Conservation (phyloP, 228 moss, liverwort and hornwort genomes). For the Sphagnum magellanicum region DNA sequence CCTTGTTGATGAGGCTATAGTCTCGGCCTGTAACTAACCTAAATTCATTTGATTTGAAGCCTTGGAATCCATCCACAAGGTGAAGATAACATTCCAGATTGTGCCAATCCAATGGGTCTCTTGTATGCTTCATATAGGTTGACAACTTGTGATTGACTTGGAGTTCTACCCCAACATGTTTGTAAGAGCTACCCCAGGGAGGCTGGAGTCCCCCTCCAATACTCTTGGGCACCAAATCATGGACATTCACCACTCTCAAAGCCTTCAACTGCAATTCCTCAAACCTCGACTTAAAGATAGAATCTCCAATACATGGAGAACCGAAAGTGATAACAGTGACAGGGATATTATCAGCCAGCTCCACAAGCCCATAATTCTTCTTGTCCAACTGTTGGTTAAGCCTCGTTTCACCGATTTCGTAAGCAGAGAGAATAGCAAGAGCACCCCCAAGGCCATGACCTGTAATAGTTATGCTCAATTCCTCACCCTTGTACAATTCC, state of each 20-base stretch:
- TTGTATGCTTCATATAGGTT: slow-evolving; percentile 19
- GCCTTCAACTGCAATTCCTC: slow-evolving; percentile 27
- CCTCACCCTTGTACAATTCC: slow-evolving; percentile 38
- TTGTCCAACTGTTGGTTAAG: slow-evolving; percentile 16
- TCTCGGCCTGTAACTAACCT: slow-evolving; percentile 24
- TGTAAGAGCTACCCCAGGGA: slow-evolving; percentile 38
- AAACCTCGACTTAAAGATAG: slow-evolving; percentile 30
- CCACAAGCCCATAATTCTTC: not conserved
- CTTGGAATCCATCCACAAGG: slow-evolving; percentile 30
- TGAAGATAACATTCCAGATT: slow-evolving; percentile 42
- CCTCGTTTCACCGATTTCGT: slow-evolving; percentile 33
- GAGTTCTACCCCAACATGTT: slow-evolving; percentile 39
- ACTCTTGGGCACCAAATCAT: slow-evolving; percentile 32
- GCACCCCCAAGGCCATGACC: slow-evolving; percentile 51
- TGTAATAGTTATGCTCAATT: slow-evolving; percentile 37
- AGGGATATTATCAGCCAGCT: slow-evolving; percentile 11
- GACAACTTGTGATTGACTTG: slow-evolving; percentile 31
- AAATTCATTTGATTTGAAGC: slow-evolving; percentile 20
- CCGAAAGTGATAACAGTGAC: slow-evolving; percentile 37
- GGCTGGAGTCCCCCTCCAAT: slow-evolving; percentile 27
- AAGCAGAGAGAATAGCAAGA: slow-evolving; percentile 34
- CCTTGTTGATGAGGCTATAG: slow-evolving; percentile 27
- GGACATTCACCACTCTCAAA: slow-evolving; percentile 28
- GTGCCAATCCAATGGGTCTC: slow-evolving; percentile 19
- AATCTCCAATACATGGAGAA: slow-evolving; percentile 40